A percentile compares a stretch with the other conserved stretches of the same genome.
These are phyloP conservation scores for Vitis hybrid DNA, from an alignment of 177 flowering plant species.

Conservation along the genomic window DNA sequence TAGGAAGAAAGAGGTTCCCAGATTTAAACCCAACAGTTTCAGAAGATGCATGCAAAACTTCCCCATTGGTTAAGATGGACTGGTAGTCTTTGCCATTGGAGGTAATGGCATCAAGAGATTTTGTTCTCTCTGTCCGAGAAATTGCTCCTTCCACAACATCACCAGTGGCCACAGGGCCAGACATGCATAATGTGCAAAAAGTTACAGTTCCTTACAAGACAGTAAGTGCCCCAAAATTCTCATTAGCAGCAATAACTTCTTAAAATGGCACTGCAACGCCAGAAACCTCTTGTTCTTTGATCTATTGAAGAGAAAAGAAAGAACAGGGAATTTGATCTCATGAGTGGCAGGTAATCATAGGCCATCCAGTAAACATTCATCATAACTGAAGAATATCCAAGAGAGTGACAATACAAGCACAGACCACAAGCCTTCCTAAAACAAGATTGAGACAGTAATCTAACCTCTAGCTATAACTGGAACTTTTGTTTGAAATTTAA, in stretches of 20 bases:
- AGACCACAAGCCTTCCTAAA: not conserved
- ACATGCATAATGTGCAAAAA: constrained; percentile 75
- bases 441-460: too few species aligned
- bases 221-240: constrained; percentile 20
- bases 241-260: constrained; percentile 8
- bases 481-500: not conserved
- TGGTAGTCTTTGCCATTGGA: constrained; percentile 27
- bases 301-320: not conserved
- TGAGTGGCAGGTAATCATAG: not conserved
- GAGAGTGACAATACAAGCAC: not conserved
- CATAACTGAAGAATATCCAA: not conserved
- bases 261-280: not conserved
- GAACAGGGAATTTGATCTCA: not conserved
- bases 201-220: constrained; percentile 24
- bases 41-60: constrained; percentile 33
- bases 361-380: not conserved
- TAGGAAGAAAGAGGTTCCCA: constrained; percentile 63
- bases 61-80: constrained; percentile 46
- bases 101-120: constrained; percentile 47
- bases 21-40: constrained; percentile 57
- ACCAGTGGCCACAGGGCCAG: constrained; percentile 68
- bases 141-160: constrained; percentile 39
- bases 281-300: constrained; percentile 2
- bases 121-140: constrained; percentile 52
- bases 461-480: too few species aligned